Evolutionary conservation across 495 filamentous ascomycete genomes (phyloP).

Genomic region (Aspergillus sparsus): DNA sequence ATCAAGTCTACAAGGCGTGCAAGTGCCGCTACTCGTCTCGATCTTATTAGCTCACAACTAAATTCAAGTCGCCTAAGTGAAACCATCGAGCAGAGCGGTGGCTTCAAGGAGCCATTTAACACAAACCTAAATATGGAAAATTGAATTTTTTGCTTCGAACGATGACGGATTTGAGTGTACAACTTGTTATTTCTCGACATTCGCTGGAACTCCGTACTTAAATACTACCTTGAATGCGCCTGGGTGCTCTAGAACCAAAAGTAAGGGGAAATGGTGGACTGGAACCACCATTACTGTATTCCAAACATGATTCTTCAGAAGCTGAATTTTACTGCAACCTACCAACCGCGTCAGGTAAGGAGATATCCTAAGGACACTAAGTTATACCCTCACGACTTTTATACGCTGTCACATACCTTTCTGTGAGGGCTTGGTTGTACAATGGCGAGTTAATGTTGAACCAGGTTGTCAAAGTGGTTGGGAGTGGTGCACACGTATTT

Average conservation of each 20-base stretch:
- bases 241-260: no score
- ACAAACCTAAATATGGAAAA: slow-evolving; percentile 7
- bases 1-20: not conserved
- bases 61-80: not conserved
- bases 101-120: slow-evolving; percentile 5
- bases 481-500: no score
- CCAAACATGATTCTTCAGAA: not conserved
- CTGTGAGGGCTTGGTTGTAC: not conserved
- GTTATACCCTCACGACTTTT: no score
- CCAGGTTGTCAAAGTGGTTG: slow-evolving; percentile 4
- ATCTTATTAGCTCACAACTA: not conserved
- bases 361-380: not conserved
- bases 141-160: slow-evolving; percentile 10
- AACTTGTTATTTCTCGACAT: not conserved
- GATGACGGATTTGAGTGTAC: slow-evolving; percentile 7
- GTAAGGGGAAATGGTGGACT: slow-evolving; percentile 13
- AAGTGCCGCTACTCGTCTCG: not conserved
- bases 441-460: not conserved
- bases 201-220: slow-evolving; percentile 2
- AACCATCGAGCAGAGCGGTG: not conserved
- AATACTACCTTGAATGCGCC: not conserved
- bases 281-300: slow-evolving; percentile 11
- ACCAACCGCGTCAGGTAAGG: slow-evolving; percentile 6
- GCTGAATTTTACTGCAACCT: not conserved
- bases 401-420: slow-evolving; percentile 7